Base-by-base conservation (phyloP, 257 asterid species). In the Solanum sejunctum region DNA sequence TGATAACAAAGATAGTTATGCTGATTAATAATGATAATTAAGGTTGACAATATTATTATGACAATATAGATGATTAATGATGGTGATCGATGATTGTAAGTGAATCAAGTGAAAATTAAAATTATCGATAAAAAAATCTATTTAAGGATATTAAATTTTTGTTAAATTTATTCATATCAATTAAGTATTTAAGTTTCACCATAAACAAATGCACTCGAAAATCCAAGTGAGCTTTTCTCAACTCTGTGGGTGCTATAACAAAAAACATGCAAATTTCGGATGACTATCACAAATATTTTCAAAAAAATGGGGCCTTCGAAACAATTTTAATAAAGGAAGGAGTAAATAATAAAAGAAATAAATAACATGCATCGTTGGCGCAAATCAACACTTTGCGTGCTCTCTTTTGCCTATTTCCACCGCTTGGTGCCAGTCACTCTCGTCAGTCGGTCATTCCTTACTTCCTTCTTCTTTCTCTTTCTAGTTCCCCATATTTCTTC, bases 341-440 rank as follows among this genome's bases (percentile, higher is more conserved):
- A 13, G 8, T 21, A 12, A 15, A 23, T 17, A 20, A 58, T 16
- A 8, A 82, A 16, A 20, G 15, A 55, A 10, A 15, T 28, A 64
- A 13, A 64, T 39, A 41, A 43, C 9, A 54, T 52, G 85, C 85
- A 83, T 80, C 77, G 87, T 52, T 86, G 85, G 87, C 82, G 66
- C 85, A 79, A 81, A 85, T 72, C 85, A 45, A 83, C 39, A 64
- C 36, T 75, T 80, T 23, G 63, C 79, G 88, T 84, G 71, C 70
- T 78, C 84, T 79, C 15, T 32, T 49, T 16, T 80, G 8, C 84
- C 69, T 64, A 49, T 20, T 80, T 12, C 84, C 80, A 78, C 71
- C 84, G 84, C 86, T 85, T 85, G 57, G 60, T 66, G 87, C 52
- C 78, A 78, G 57, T 86, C 88, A 18, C 51, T 10, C 84, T 36